Conservation (phyloP, 225 moss, liverwort and hornwort species). For the Lunularia cruciata region DNA sequence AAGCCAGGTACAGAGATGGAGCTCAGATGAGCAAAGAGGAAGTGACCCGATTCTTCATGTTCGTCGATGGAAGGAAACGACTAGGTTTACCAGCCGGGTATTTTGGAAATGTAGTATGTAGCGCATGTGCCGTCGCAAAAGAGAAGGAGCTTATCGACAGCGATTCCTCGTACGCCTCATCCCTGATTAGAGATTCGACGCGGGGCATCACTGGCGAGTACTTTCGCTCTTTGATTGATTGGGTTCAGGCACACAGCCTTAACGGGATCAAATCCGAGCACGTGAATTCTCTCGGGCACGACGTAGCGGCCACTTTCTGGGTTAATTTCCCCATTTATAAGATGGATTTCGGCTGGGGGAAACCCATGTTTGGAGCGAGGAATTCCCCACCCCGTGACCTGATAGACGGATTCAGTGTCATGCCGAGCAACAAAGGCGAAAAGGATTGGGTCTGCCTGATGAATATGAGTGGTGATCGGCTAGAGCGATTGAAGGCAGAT, state of each 20-base stretch:
- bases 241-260: slow-evolving; percentile 10
- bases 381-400: slow-evolving; percentile 21
- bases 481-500: slow-evolving; percentile 8
- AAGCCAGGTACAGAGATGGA: background rate
- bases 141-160: slow-evolving; percentile 1
- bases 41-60: slow-evolving; percentile 27
- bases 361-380: slow-evolving; percentile 14
- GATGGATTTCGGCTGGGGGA: slow-evolving; percentile 31
- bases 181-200: slow-evolving; percentile 13
- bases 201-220: slow-evolving; percentile 10
- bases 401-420: slow-evolving; percentile 22
- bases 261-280: slow-evolving; percentile 14
- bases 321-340: slow-evolving; percentile 11
- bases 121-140: slow-evolving; percentile 29
- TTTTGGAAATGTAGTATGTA: slow-evolving; percentile 40
- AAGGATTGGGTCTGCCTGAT: slow-evolving; percentile 11
- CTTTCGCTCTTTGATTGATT: slow-evolving; percentile 33
- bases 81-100: slow-evolving; percentile 23
- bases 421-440: slow-evolving; percentile 8
- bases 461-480: slow-evolving; percentile 15
- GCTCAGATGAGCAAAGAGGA: background rate
- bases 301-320: slow-evolving; percentile 32
- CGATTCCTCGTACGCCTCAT: slow-evolving; percentile 25
- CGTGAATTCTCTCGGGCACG: slow-evolving; percentile 16
- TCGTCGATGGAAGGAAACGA: slow-evolving; percentile 32